Conservation (phyloP, 1,284 basidiomycete genomes). For the Ustilago sp. region DNA sequence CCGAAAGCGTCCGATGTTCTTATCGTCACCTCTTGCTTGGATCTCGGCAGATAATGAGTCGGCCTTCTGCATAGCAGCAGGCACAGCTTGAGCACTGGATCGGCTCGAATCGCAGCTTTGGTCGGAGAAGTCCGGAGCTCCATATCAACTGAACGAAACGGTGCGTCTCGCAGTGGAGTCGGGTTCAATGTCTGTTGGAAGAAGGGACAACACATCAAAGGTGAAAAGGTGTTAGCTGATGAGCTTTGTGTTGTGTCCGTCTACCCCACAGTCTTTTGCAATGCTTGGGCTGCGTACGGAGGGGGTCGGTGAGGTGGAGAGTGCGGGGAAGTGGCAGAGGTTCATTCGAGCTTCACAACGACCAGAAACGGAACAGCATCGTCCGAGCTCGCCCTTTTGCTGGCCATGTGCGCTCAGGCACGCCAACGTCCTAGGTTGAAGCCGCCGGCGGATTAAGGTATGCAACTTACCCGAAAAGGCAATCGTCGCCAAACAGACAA, state of each 20-base stretch:
- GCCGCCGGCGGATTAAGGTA: neutral
- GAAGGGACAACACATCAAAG: neutral
- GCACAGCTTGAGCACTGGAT: neutral
- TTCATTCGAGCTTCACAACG: neutral
- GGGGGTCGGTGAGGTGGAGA: neutral
- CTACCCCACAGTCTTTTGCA: neutral
- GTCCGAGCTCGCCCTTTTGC: neutral
- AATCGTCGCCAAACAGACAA: conserved; percentile 38
- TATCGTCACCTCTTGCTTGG: neutral
- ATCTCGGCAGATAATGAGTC: neutral
- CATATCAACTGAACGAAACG: neutral
- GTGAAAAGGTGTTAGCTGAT: neutral
- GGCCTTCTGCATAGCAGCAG: neutral
- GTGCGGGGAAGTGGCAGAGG: neutral
- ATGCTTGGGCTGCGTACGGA: neutral
- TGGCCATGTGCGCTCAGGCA: neutral
- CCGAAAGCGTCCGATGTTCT: neutral
- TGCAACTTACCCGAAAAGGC: conserved; percentile 40
- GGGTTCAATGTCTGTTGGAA: neutral
- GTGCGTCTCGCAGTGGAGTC: neutral
- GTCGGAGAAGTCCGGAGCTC: neutral
- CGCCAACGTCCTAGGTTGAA: neutral
- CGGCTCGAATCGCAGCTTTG: neutral
- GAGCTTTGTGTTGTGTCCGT: neutral
- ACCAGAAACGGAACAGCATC: neutral